Percentiles rank a stretch among this genome's conserved stretches.
Conservation (phyloP, 805 yeast genomes). For the Jamesozyma gamospora region DNA sequence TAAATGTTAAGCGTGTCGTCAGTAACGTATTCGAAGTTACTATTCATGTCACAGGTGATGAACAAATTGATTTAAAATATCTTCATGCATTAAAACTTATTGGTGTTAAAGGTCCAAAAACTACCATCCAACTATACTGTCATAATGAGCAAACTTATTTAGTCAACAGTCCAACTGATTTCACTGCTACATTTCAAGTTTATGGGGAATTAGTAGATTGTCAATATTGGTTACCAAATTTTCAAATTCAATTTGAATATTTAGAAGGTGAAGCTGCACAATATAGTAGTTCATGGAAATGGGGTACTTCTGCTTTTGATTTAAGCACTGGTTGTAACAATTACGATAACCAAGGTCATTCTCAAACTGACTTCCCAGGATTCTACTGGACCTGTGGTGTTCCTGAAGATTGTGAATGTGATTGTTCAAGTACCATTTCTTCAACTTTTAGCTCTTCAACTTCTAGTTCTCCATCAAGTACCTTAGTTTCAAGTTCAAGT, state of each 20-base stretch:
- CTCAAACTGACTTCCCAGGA: slow-evolving; percentile 18
- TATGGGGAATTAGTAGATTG: slow-evolving; percentile 5
- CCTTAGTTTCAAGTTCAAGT: neutral
- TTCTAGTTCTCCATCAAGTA: neutral
- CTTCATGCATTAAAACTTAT: slow-evolving; percentile 12
- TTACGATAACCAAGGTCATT: slow-evolving; percentile 11
- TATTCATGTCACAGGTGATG: slow-evolving; percentile 12
- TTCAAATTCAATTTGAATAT: slow-evolving; percentile 15
- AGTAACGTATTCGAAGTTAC: slow-evolving; percentile 11
- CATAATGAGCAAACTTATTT: slow-evolving; percentile 9
- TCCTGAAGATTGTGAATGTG: neutral
- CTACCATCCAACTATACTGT: slow-evolving; percentile 11
- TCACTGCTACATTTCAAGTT: slow-evolving; percentile 13
- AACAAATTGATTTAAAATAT: slow-evolving; percentile 10
- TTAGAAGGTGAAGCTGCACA: slow-evolving; percentile 6
- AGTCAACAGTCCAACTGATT: slow-evolving; percentile 15
- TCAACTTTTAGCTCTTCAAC: neutral
- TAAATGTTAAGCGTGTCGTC: slow-evolving; percentile 6
- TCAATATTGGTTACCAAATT: slow-evolving; percentile 14
- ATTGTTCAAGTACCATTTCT: neutral
- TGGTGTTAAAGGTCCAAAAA: slow-evolving; percentile 11
- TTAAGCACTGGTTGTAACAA: slow-evolving; percentile 14
- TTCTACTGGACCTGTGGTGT: slow-evolving; percentile 8
- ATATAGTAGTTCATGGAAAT: slow-evolving; percentile 8
- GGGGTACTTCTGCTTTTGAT: slow-evolving; percentile 13